A percentile compares a stretch with the other conserved stretches of the same genome.
These are phyloP conservation scores for Ustilago esculenta DNA, from an alignment of 1,284 basidiomycete species.

Conservation along the genomic window DNA sequence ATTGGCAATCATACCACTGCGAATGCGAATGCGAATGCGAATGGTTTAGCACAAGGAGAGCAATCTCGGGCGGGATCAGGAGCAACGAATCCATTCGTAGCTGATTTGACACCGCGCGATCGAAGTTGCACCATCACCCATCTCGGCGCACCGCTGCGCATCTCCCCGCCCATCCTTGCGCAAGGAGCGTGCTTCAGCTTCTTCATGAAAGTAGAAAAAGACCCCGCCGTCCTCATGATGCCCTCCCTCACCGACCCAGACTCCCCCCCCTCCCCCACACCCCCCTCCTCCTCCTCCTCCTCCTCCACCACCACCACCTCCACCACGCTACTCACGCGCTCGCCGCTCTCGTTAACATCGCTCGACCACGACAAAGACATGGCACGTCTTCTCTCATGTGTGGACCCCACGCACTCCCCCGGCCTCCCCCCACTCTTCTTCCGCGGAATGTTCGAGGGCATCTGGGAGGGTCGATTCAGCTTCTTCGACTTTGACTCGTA, in stretches of 20 bases:
- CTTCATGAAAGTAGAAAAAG: constrained; percentile 67
- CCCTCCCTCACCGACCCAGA: constrained; percentile 32
- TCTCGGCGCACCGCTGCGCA: constrained; percentile 64
- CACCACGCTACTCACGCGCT: constrained; percentile 34
- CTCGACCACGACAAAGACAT: constrained; percentile 56
- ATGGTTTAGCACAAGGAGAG: background rate
- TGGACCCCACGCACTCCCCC: constrained; percentile 66
- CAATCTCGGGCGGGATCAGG: constrained; percentile 3
- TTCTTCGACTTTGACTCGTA: constrained; percentile 73
- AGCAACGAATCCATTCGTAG: constrained; percentile 67
- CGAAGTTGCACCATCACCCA: constrained; percentile 66
- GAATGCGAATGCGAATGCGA: too few relatives aligned
- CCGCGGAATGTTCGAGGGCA: constrained; percentile 69
- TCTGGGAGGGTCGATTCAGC: constrained; percentile 72
- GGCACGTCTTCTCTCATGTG: constrained; percentile 45
- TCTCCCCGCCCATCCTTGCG: constrained; percentile 61
- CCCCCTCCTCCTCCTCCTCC: constrained; percentile 18
- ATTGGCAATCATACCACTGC: background rate
- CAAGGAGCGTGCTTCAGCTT: constrained; percentile 67
- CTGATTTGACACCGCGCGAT: constrained; percentile 68
- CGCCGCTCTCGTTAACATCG: constrained; percentile 45
- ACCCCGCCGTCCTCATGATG: constrained; percentile 58
- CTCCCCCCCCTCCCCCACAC: constrained; percentile 14
- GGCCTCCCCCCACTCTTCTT: constrained; percentile 68
- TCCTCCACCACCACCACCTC: constrained; percentile 12